These are phyloP conservation scores for Moricandia arvensis DNA, from an alignment of 345 rosid species.

Conservation along the genomic window DNA sequence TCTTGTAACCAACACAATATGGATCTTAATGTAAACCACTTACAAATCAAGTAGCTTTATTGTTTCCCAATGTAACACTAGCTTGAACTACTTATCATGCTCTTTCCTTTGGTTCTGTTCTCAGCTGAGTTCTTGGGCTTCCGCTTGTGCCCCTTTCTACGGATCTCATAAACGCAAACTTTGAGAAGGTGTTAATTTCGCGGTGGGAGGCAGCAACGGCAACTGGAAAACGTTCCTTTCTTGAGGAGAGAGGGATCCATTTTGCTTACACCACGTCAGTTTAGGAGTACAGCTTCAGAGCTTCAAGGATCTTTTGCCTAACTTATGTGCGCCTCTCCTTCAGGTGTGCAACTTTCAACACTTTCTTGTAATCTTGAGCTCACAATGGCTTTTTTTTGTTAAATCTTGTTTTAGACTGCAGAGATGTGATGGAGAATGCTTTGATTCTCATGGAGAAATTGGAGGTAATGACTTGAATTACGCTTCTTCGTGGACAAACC, in stretches of 20 bases:
- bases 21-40: too few relatives aligned
- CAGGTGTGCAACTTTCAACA: constrained; percentile 15
- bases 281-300: constrained; percentile 41
- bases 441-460: constrained; percentile 55
- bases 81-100: too few relatives aligned
- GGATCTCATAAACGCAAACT: constrained; percentile 31
- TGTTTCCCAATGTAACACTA: too few relatives aligned
- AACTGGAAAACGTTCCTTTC: constrained; percentile 31
- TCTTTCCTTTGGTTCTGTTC: not conserved
- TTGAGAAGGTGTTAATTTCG: constrained; percentile 51
- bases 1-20: too few relatives aligned
- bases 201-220: constrained; percentile 51
- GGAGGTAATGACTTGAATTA: constrained; percentile 56
- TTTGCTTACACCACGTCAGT: constrained; percentile 10
- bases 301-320: constrained; percentile 42
- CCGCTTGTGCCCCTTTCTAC: constrained; percentile 43
- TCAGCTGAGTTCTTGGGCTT: constrained; percentile 48
- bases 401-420: constrained; percentile 34
- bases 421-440: constrained; percentile 33
- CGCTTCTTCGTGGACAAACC: constrained; percentile 10
- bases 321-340: constrained; percentile 39
- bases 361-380: not conserved
- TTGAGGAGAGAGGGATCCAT: constrained; percentile 32
- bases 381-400: too few relatives aligned
- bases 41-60: too few relatives aligned